Conservation (phyloP, 306 rosid genomes). For the Quercus dentata region DNA sequence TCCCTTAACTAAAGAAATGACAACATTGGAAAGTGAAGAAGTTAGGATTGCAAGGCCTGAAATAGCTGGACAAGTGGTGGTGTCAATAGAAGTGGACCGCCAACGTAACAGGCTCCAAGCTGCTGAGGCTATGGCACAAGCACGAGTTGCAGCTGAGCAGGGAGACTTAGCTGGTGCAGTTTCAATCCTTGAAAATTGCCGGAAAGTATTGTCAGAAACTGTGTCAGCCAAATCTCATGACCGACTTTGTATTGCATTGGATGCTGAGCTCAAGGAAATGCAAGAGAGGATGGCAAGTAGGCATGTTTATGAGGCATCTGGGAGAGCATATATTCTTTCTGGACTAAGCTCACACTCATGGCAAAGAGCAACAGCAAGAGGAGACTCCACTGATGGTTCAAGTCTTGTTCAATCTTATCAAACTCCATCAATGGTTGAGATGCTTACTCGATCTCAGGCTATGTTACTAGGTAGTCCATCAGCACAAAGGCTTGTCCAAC, state of each 20-base stretch:
- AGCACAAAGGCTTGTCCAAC: constrained; percentile 80
- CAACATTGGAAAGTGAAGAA: constrained; percentile 59
- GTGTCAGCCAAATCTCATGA: constrained; percentile 68
- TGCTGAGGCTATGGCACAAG: constrained; percentile 88
- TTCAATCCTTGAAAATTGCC: constrained; percentile 72
- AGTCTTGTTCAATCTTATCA: constrained; percentile 88
- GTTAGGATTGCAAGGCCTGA: constrained; percentile 70
- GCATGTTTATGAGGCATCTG: constrained; percentile 94
- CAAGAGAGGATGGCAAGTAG: constrained; percentile 95
- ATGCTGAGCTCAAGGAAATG: constrained; percentile 97
- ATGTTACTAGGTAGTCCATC: constrained; percentile 75
- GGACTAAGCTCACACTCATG: constrained; percentile 98
- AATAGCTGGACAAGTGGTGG: constrained; percentile 42
- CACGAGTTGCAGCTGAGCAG: constrained; percentile 76
- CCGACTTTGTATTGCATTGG: constrained; percentile 77
- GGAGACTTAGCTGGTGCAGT: constrained; percentile 73
- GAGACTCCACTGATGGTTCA: constrained; percentile 85
- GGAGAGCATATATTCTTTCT: constrained; percentile 94
- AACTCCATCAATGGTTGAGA: constrained; percentile 94
- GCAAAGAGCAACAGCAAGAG: constrained; percentile 99
- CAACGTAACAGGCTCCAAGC: constrained; percentile 92
- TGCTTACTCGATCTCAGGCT: constrained; percentile 96
- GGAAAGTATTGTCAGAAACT: constrained; percentile 54
- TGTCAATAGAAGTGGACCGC: constrained; percentile 87
- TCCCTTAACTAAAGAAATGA: constrained; percentile 64